phyloP scores from a whole-genome alignment of 78 protist species.

The Reticulomyxa filosa region DNA sequence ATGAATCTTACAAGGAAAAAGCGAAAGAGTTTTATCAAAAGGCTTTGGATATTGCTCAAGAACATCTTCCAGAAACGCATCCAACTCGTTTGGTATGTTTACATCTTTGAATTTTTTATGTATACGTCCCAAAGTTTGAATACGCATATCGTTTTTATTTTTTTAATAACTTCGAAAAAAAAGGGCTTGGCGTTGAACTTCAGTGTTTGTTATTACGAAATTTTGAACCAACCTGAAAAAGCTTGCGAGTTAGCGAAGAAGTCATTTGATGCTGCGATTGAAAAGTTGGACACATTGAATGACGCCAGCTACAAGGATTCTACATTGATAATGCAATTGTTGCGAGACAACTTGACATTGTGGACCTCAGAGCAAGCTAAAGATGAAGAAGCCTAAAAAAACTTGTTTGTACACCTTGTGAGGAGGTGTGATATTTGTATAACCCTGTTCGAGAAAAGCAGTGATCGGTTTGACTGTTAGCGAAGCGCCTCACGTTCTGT shows the following conservation, averaged over 20 bases:
- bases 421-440: no score
- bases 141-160: background rate
- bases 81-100: conserved; percentile 93
- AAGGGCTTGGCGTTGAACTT: conserved; percentile 97
- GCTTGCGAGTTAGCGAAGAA: conserved; percentile 41
- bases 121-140: no score
- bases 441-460: no score
- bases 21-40: conserved; percentile 9
- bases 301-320: conserved; percentile 91
- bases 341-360: conserved; percentile 88
- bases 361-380: conserved; percentile 63
- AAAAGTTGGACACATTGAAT: conserved; percentile 70
- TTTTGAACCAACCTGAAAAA: conserved; percentile 56
- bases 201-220: conserved; percentile 94
- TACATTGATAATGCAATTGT: conserved; percentile 88
- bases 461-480: no score
- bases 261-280: conserved; percentile 65
- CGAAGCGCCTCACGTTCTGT: no score
- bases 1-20: background rate
- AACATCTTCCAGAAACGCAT: conserved; percentile 71
- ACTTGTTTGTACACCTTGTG: no score
- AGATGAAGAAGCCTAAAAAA: no score
- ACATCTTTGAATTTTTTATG: no score
- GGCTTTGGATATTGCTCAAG: conserved; percentile 40
- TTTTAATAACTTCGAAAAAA: no score